Evolutionary conservation across 345 rosid genomes (phyloP).

Genomic region (Psidium friedrichsthalianum): DNA sequence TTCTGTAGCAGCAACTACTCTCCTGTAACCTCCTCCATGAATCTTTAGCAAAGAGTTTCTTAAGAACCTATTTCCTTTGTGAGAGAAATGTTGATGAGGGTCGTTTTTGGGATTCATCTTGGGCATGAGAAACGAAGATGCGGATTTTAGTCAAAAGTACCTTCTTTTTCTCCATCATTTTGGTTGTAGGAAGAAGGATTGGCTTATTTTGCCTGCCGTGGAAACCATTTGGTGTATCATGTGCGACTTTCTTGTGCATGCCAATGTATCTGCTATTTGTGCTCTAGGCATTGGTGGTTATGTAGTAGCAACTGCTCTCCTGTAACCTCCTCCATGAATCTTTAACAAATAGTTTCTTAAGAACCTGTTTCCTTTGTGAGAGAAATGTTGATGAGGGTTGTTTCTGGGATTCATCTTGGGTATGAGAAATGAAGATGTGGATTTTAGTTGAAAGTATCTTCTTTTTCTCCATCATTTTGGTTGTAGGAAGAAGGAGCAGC

Average conservation of each 20-base stretch:
- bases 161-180: neutral
- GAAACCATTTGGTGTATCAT: too few relatives aligned
- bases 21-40: neutral
- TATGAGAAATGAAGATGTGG: neutral
- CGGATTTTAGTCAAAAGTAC: neutral
- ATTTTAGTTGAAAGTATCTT: neutral
- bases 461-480: neutral
- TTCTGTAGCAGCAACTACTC: neutral
- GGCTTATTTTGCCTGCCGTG: neutral
- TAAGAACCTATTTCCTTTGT: too few relatives aligned
- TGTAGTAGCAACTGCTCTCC: neutral
- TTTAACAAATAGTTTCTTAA: neutral
- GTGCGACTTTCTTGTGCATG: neutral
- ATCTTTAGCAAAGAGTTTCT: too few relatives aligned
- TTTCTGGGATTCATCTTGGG: neutral
- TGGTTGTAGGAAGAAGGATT: neutral
- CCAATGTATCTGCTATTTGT: neutral
- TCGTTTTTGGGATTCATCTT: too few relatives aligned
- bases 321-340: neutral
- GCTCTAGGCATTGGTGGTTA: neutral
- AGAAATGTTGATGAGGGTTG: neutral
- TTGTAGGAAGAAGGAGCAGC: neutral
- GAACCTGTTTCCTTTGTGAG: neutral
- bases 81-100: too few relatives aligned
- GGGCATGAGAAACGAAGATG: conserved; percentile 10